A percentile compares a stretch with the other conserved stretches of the same genome.
Conservation (phyloP, 176 grass and related monocot species). For the Oryza glaberrima region DNA sequence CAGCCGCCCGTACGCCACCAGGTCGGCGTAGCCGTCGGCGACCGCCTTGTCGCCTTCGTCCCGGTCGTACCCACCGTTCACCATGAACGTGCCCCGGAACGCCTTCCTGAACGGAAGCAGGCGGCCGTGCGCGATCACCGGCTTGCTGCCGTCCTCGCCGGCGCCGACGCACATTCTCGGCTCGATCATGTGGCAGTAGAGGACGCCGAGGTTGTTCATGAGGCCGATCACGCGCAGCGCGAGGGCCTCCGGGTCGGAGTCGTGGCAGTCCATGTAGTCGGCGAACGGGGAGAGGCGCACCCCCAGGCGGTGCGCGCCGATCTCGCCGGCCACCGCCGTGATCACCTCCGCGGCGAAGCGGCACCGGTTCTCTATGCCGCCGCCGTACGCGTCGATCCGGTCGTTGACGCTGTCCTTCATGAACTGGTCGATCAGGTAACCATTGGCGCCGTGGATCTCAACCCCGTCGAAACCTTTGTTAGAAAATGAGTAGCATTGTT, state of each 20-base stretch:
- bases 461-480: slow-evolving; percentile 84
- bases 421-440: slow-evolving; percentile 92
- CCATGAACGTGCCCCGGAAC: slow-evolving; percentile 74
- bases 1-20: slow-evolving; percentile 81
- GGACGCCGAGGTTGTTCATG: slow-evolving; percentile 65
- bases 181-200: slow-evolving; percentile 93
- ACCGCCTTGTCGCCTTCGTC: slow-evolving; percentile 58
- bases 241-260: slow-evolving; percentile 70
- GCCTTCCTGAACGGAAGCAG: slow-evolving; percentile 54
- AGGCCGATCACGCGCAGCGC: slow-evolving; percentile 60
- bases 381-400: slow-evolving; percentile 72
- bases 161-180: slow-evolving; percentile 61
- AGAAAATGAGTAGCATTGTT: too few species aligned
- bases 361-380: slow-evolving; percentile 72
- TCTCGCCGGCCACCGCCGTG: slow-evolving; percentile 54
- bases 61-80: slow-evolving; percentile 82
- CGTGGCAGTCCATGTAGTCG: slow-evolving; percentile 82
- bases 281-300: slow-evolving; percentile 88
- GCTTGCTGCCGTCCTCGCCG: slow-evolving; percentile 69
- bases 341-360: slow-evolving; percentile 71
- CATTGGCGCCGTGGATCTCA: slow-evolving; percentile 90
- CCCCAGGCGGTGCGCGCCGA: slow-evolving; percentile 61
- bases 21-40: slow-evolving; percentile 55
- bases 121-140: slow-evolving; percentile 54
- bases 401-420: slow-evolving; percentile 96